Percentiles rank a stretch among this genome's conserved stretches.
phyloP scores from a whole-genome alignment of 2,329 filamentous ascomycete genomes.

The Clarireedia monteithiana region DNA sequence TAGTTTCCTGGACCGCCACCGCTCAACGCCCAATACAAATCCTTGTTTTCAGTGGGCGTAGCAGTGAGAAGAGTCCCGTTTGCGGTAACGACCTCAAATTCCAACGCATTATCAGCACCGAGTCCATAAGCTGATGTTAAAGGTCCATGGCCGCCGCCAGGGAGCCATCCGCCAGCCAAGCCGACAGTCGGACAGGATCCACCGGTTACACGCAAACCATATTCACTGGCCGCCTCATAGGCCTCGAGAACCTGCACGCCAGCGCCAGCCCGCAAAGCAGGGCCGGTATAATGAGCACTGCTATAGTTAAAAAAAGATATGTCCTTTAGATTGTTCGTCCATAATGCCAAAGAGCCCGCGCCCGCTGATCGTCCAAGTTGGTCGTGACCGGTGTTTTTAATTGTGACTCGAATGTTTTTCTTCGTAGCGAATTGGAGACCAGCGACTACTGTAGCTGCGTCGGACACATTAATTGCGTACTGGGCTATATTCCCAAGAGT shows the following conservation, averaged over 20 bases:
- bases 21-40: conserved; percentile 56
- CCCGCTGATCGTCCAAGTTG: conserved; percentile 53
- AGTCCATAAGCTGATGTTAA: conserved; percentile 46
- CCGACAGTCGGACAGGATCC: conserved; percentile 40
- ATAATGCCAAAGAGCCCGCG: conserved; percentile 47
- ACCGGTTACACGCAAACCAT: conserved; percentile 41
- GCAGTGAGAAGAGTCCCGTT: conserved; percentile 40
- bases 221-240: conserved; percentile 33
- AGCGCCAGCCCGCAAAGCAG: conserved; percentile 45
- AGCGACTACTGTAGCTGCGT: conserved; percentile 20
- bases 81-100: conserved; percentile 47
- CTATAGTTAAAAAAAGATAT: conserved; percentile 35
- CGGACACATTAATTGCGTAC: conserved; percentile 26
- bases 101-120: conserved; percentile 51
- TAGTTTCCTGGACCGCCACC: conserved; percentile 49
- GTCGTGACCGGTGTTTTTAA: conserved; percentile 51
- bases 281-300: conserved; percentile 38
- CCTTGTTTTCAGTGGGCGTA: conserved; percentile 42
- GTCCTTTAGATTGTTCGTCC: conserved; percentile 47
- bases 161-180: conserved; percentile 40
- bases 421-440: conserved; percentile 31
- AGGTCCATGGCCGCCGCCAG: conserved; percentile 51
- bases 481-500: conserved; percentile 31
- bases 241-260: conserved; percentile 44
- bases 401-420: conserved; percentile 35